phyloP scores from a whole-genome alignment of 208 protist genomes.

The Leishmania tarentolae region DNA sequence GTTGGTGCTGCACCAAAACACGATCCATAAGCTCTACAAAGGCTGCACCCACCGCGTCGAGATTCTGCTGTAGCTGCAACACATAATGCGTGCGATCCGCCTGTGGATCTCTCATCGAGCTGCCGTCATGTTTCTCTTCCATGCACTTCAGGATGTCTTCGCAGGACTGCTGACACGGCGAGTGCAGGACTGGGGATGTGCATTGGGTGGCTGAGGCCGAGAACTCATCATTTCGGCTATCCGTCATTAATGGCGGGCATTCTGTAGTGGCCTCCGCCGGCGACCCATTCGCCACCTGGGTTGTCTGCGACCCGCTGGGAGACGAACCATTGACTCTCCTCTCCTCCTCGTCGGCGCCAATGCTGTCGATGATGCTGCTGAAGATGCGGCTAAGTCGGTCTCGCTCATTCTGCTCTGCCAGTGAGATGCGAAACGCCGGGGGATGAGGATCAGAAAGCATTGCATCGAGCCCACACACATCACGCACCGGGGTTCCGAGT shows the following conservation, averaged over 20 bases:
- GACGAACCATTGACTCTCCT: not conserved
- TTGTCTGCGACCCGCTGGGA: not conserved
- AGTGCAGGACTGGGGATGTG: not conserved
- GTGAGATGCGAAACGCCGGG: slow-evolving; percentile 14
- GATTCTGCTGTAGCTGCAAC: slow-evolving; percentile 16
- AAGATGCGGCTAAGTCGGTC: slow-evolving; percentile 26
- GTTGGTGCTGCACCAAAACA: slow-evolving; percentile 32
- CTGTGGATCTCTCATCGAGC: not conserved
- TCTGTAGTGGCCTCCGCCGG: not conserved
- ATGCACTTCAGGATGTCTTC: not conserved
- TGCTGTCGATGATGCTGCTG: slow-evolving; percentile 19
- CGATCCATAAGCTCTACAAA: slow-evolving; percentile 46
- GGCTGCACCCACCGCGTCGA: slow-evolving; percentile 30
- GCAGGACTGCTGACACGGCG: no score
- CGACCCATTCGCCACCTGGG: not conserved
- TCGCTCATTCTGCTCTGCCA: slow-evolving; percentile 12
- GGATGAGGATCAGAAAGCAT: slow-evolving; percentile 22
- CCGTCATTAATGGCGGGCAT: not conserved
- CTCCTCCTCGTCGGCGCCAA: slow-evolving; percentile 5
- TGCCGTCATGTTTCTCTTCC: not conserved
- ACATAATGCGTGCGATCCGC: slow-evolving; percentile 14
- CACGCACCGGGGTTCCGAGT: slow-evolving; percentile 9
- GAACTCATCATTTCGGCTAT: not conserved
- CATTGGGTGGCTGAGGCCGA: no score
- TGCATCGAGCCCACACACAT: slow-evolving; percentile 26